A percentile compares a stretch with the other conserved stretches of the same genome.
Conservation (phyloP, 2,329 filamentous ascomycete species). For the Colletotrichum liaoningense region DNA sequence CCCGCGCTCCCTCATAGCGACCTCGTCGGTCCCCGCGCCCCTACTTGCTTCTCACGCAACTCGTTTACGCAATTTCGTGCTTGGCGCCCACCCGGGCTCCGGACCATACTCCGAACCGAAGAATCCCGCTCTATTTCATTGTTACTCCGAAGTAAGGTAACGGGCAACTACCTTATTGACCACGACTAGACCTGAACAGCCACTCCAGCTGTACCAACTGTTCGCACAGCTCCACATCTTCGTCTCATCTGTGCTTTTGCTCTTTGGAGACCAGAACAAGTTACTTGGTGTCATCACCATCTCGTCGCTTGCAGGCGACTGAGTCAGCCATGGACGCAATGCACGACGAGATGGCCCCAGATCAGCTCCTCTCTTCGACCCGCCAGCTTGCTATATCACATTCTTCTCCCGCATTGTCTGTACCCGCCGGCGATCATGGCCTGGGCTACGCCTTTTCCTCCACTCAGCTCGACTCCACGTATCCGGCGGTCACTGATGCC, state of each 20-base stretch:
- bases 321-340: constrained; percentile 31
- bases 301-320: constrained; percentile 25
- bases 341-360: constrained; percentile 40
- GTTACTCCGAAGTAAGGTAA: background rate
- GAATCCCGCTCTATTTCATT: background rate
- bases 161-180: background rate
- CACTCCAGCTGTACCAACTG: background rate
- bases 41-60: background rate
- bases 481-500: constrained; percentile 42
- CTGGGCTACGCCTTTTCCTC: constrained; percentile 37
- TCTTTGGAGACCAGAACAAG: background rate
- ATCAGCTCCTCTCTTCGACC: constrained; percentile 49
- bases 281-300: background rate
- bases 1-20: background rate
- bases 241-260: background rate
- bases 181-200: background rate
- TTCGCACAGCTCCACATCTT: background rate
- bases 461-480: constrained; percentile 36
- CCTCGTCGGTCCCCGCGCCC: background rate
- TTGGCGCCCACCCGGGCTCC: background rate
- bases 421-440: constrained; percentile 10
- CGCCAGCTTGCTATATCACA: constrained; percentile 43
- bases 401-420: background rate
- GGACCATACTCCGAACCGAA: background rate
- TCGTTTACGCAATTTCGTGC: background rate